Evolutionary conservation across 345 rosid genomes (phyloP), one percentile per base, ranked within the genome.

Genomic region (Salix koriyanagi): DNA sequence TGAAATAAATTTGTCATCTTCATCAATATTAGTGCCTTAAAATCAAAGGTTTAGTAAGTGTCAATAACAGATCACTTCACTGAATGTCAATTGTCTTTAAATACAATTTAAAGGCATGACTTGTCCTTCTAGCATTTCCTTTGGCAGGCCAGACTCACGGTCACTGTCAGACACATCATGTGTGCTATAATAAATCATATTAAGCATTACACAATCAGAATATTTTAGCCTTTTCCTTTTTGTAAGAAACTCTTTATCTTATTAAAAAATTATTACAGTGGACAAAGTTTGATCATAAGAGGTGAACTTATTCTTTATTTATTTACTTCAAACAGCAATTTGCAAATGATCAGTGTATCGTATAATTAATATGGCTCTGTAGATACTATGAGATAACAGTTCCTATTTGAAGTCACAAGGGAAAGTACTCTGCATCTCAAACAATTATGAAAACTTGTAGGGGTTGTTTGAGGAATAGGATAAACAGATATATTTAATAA

Each of bases 21-120:
- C 75, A 75, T 70, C 61, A 76, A 18, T 75, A 50, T 72, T 52
- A 69, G 44, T 36, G 68, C 60, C 85, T 79, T 81, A 28, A 56
- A 73, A 74, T 7, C 50, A 52, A 62, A 70, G 69, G 19, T 39
- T 50, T 39, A n/a, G 13, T 66, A 25, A 76, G 65, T 34, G 28
- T 16, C 23, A 80, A 50, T 28, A 28, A 75, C 28, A 66, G n/a
- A 75, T 58, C 32, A 18, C 70, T 60, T 23, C 16, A 58, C 7
- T 75, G 67, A 54, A 67, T 21, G 36, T 61, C 58, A 7, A 18
- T 42, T 42, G 58, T 32, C 73, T 56, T 25, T 60, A 37, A 77
- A 41, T 12, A 10, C 69, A 65, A 23, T 71, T 30, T 34, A 46
- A 19, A 14, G 62, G 60, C 69, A 61, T 36, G 18, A 25, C 65